Percentiles rank a stretch among this genome's conserved stretches.
phyloP scores from a whole-genome alignment of 768 basidiomycete species.

The Mycena epipterygia region DNA sequence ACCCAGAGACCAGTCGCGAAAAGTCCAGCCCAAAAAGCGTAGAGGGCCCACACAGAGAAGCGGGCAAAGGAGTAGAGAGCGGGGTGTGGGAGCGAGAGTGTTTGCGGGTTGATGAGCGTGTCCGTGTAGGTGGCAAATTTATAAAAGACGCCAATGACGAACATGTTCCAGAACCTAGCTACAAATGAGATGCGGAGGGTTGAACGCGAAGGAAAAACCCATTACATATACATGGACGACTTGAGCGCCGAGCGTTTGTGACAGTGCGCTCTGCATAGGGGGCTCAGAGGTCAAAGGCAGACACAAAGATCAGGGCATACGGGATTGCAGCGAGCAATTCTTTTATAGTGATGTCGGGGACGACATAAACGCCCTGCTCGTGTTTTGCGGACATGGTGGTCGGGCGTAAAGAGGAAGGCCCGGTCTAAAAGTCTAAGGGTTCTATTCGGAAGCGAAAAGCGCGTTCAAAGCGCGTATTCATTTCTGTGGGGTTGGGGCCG shows the following conservation, averaged over 20 bases:
- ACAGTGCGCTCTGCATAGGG: conserved; percentile 79
- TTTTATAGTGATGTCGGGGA: conserved; percentile 91
- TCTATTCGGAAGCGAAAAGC: too few relatives aligned
- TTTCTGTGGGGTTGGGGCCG: too few relatives aligned
- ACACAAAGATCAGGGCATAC: conserved; percentile 55
- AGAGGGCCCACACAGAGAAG: conserved; percentile 82
- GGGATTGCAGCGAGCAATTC: conserved; percentile 89
- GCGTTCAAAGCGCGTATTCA: too few relatives aligned
- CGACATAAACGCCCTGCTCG: conserved; percentile 72
- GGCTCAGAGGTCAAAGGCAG: background rate
- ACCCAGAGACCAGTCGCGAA: conserved; percentile 74
- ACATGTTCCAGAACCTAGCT: conserved; percentile 79
- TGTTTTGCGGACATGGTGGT: conserved; percentile 30
- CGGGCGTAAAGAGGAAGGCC: background rate
- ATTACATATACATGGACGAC: conserved; percentile 85
- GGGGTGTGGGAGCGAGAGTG: conserved; percentile 70
- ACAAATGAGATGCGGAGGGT: conserved; percentile 12
- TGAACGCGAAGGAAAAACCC: conserved; percentile 35
- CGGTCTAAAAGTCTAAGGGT: conserved; percentile 7
- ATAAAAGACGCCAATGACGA: conserved; percentile 77
- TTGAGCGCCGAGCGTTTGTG: conserved; percentile 89
- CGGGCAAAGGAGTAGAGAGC: conserved; percentile 72
- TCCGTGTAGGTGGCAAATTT: conserved; percentile 77
- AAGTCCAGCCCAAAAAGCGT: conserved; percentile 86
- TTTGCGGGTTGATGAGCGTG: conserved; percentile 68